Conservation (phyloP, 768 basidiomycete species). For the Rhodotorula taiwanensis region DNA sequence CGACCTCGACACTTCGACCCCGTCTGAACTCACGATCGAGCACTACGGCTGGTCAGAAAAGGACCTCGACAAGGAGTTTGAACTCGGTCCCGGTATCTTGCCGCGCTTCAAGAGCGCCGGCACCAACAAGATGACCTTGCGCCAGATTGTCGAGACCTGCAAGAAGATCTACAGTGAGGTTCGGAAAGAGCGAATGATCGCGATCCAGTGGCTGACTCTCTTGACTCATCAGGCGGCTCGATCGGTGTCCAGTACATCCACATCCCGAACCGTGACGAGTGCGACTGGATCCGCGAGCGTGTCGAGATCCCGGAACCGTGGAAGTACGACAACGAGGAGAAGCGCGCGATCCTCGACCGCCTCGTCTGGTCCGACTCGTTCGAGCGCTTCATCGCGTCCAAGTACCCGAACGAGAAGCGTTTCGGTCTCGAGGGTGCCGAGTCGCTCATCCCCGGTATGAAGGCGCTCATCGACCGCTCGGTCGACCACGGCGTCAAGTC, state of each 20-base stretch:
- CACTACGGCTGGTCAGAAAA: conserved; percentile 92
- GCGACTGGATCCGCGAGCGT: conserved; percentile 97
- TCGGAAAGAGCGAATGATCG: neutral
- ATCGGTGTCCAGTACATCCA: conserved; percentile 88
- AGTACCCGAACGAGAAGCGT: conserved; percentile 98
- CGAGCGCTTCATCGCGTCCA: conserved; percentile 96
- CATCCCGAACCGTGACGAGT: conserved; percentile 96
- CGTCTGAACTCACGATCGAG: conserved; percentile 85
- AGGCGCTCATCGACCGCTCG: conserved; percentile 95
- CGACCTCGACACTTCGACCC: conserved; percentile 68
- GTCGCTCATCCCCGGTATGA: conserved; percentile 96
- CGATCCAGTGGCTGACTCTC: conserved; percentile 3
- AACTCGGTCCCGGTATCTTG: conserved; percentile 89
- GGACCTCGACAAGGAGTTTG: conserved; percentile 89
- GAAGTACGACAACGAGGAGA: conserved; percentile 97
- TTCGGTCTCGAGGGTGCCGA: conserved; percentile 99
- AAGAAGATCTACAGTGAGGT: conserved; percentile 86
- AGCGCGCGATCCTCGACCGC: conserved; percentile 96
- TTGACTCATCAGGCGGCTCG: conserved; percentile 58
- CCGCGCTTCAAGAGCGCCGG: conserved; percentile 89
- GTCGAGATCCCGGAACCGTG: conserved; percentile 91
- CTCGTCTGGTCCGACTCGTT: conserved; percentile 99
- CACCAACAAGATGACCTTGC: conserved; percentile 73
- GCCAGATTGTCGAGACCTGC: conserved; percentile 84
- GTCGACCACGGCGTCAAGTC: conserved; percentile 93